A percentile compares a stretch with the other conserved stretches of the same genome.
Conservation (phyloP, 2,329 filamentous ascomycete species). For the Fusarium abutilonis region DNA sequence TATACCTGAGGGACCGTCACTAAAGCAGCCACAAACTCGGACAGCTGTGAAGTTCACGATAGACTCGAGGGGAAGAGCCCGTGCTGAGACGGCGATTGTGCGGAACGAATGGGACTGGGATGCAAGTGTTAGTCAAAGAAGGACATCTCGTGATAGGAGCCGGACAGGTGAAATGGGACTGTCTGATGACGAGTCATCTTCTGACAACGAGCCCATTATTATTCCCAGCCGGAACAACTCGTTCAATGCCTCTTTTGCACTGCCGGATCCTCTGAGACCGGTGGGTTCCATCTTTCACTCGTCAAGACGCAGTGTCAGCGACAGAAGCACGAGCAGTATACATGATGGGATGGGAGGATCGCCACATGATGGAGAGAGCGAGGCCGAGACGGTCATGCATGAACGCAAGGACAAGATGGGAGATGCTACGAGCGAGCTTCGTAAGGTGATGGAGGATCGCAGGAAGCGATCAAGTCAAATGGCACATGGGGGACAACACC, state of each 20-base stretch:
- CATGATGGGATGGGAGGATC: conserved; percentile 52
- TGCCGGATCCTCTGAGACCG: conserved; percentile 64
- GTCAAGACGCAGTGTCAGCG: conserved; percentile 60
- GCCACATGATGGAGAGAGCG: conserved; percentile 62
- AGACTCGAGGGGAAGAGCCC: conserved; percentile 68
- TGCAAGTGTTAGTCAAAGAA: conserved; percentile 44
- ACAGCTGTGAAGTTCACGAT: conserved; percentile 71
- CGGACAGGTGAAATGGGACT: conserved; percentile 55
- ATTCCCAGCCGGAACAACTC: conserved; percentile 67
- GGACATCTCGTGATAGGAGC: conserved; percentile 46
- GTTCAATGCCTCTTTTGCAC: conserved; percentile 65
- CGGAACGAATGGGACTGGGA: conserved; percentile 48
- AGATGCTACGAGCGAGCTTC: conserved; percentile 69
- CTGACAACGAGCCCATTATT: conserved; percentile 72
- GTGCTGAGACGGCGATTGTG: conserved; percentile 62
- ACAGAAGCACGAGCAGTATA: conserved; percentile 58
- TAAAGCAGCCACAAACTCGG: conserved; percentile 56
- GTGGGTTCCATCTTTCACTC: conserved; percentile 60
- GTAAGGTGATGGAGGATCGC: conserved; percentile 65
- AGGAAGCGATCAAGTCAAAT: conserved; percentile 54
- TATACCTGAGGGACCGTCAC: conserved; percentile 62
- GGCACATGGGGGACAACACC: conserved; percentile 48
- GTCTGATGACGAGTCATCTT: conserved; percentile 65
- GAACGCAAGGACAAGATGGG: conserved; percentile 57
- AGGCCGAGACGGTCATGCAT: conserved; percentile 67